Evolutionary conservation across 768 basidiomycete genomes (phyloP).

Genomic region (Serendipita sp.): DNA sequence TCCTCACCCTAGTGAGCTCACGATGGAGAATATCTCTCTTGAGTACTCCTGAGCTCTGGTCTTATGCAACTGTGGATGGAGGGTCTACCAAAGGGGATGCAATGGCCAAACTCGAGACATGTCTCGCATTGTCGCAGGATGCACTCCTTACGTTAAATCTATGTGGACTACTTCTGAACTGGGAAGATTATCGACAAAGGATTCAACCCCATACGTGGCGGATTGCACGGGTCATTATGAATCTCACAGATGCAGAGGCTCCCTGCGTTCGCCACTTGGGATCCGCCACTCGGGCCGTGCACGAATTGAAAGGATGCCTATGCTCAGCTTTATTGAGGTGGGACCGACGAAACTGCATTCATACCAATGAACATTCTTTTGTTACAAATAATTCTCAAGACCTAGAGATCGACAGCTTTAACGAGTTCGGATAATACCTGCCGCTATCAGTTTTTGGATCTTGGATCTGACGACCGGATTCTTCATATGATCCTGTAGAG

Average conservation of each 20-base stretch:
- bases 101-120: background rate
- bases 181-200: no score
- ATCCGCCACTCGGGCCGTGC: no score
- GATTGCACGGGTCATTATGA: no score
- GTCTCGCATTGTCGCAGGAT: background rate
- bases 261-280: no score
- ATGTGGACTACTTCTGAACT: no score
- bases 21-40: background rate
- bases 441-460: constrained; percentile 79
- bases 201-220: no score
- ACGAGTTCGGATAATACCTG: constrained; percentile 83
- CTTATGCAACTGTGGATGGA: background rate
- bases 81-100: background rate
- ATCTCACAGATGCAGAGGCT: no score
- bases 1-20: background rate
- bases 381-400: no score
- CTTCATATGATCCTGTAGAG: constrained; percentile 93
- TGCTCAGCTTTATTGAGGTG: no score
- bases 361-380: no score
- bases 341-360: no score
- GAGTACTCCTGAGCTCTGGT: background rate
- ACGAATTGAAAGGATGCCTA: no score
- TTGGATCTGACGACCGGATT: constrained; percentile 66
- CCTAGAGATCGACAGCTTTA: constrained; percentile 19
- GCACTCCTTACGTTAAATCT: background rate